Percentiles rank a stretch among this genome's conserved stretches.
Conservation (phyloP, 2,329 filamentous ascomycete species). For the Hymenoscyphus fructigenus region DNA sequence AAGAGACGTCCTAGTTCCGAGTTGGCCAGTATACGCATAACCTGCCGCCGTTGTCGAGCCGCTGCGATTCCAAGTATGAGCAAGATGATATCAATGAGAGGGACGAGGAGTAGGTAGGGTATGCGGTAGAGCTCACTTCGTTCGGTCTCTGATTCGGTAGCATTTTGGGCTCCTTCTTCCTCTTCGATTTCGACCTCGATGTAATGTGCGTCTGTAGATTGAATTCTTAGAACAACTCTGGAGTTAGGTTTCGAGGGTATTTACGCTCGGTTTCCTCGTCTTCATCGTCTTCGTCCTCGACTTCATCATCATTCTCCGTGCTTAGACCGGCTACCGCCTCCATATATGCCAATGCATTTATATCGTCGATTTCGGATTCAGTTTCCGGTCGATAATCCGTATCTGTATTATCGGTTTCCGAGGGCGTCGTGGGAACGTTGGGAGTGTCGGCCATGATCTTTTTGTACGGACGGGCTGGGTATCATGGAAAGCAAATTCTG, state of each 20-base stretch:
- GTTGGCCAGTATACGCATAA: conserved; percentile 28
- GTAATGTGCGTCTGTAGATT: conserved; percentile 16
- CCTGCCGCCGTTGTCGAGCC: conserved; percentile 22
- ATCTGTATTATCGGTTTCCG: conserved; percentile 27
- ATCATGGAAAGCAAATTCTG: not conserved
- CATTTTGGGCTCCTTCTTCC: conserved; percentile 36
- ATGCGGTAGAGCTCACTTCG: conserved; percentile 34
- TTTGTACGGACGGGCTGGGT: not conserved
- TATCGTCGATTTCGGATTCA: conserved; percentile 4
- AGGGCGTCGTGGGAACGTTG: not conserved
- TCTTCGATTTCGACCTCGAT: conserved; percentile 38
- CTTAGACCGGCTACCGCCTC: conserved; percentile 3
- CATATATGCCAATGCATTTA: conserved; percentile 6
- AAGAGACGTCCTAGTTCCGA: conserved; percentile 27
- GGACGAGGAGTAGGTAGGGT: conserved; percentile 12
- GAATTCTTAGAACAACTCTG: not conserved
- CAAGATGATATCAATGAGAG: conserved; percentile 26
- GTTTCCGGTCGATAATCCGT: conserved; percentile 35
- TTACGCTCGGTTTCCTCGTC: conserved; percentile 12
- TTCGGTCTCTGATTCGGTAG: conserved; percentile 30
- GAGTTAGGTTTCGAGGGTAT: not conserved
- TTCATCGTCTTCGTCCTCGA: conserved; percentile 18
- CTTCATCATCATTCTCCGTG: conserved; percentile 19
- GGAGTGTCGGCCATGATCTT: not conserved
- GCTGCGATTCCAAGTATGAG: conserved; percentile 32